Evolutionary conservation across 257 asterid genomes (phyloP).

Genomic region (Knoxia roxburghii): DNA sequence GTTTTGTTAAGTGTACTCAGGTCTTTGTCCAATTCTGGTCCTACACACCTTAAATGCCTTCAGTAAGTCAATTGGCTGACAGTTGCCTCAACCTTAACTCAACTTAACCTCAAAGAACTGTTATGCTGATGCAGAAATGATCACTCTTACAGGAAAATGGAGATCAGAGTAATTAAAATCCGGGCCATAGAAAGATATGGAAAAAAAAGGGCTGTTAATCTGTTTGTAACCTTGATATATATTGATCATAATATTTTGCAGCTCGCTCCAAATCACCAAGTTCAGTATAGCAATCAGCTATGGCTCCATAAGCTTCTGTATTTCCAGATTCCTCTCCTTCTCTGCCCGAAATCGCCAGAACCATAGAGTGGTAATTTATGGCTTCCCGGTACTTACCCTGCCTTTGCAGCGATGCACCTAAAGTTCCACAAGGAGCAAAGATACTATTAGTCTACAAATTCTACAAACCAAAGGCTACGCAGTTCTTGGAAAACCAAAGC

Average conservation of each 20-base stretch:
- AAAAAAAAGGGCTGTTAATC: slow-evolving; percentile 36
- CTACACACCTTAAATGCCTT: not conserved
- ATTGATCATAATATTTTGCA: slow-evolving; percentile 82
- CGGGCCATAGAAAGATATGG: not conserved
- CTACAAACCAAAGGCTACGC: not conserved
- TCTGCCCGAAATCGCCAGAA: slow-evolving; percentile 69
- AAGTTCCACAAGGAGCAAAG: not conserved
- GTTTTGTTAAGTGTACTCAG: not conserved
- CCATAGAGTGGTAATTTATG: slow-evolving; percentile 71
- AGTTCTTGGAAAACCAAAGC: not conserved
- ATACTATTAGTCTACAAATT: not conserved
- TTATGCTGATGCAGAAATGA: not conserved
- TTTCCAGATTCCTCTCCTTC: slow-evolving; percentile 92
- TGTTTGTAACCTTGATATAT: slow-evolving; percentile 77
- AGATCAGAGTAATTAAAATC: slow-evolving; percentile 5
- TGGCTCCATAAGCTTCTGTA: slow-evolving; percentile 94
- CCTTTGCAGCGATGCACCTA: slow-evolving; percentile 94
- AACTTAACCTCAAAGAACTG: slow-evolving; percentile 6
- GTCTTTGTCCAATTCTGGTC: not conserved
- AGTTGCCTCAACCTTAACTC: not conserved
- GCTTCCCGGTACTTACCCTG: slow-evolving; percentile 88
- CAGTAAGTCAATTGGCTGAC: slow-evolving; percentile 4
- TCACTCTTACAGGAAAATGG: slow-evolving; percentile 14
- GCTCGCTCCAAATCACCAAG: slow-evolving; percentile 91
- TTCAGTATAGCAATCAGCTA: slow-evolving; percentile 96